Evolutionary conservation across 345 rosid genomes (phyloP).

Genomic region (Linum usitatissimum): DNA sequence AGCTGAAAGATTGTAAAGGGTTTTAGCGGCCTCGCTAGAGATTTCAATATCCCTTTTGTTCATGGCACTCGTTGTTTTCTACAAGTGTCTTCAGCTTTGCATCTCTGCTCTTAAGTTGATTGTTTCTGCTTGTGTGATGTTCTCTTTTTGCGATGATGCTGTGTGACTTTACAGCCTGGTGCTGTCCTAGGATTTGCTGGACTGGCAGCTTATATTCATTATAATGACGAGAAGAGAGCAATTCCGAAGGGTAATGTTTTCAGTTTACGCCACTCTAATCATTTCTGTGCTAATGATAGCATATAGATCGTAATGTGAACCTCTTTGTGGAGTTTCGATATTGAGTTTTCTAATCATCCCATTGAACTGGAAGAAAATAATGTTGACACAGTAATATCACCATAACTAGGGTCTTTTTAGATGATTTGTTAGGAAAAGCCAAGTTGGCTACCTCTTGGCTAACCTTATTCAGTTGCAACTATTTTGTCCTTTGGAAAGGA

Average conservation of each 20-base stretch:
- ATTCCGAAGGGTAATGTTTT: conserved; percentile 39
- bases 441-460: not conserved
- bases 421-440: not conserved
- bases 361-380: not conserved
- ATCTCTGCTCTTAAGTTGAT: not conserved
- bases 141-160: not conserved
- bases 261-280: not conserved
- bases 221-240: conserved; percentile 76
- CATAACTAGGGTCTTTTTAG: not conserved
- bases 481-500: not conserved
- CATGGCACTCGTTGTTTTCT: no score
- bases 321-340: not conserved
- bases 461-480: not conserved
- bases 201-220: conserved; percentile 41
- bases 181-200: conserved; percentile 54
- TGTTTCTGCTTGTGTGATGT: not conserved
- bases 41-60: no score
- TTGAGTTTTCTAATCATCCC: not conserved
- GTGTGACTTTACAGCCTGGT: conserved; percentile 44
- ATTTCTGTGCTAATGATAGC: not conserved
- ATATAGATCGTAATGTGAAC: not conserved
- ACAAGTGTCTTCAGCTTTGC: not conserved
- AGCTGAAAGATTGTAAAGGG: no score
- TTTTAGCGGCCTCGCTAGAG: no score
- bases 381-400: not conserved